Percentiles rank a stretch among this genome's conserved stretches.
Evolutionary conservation across 441 rosid genomes (phyloP).

Genomic region (Biscutella laevigata): DNA sequence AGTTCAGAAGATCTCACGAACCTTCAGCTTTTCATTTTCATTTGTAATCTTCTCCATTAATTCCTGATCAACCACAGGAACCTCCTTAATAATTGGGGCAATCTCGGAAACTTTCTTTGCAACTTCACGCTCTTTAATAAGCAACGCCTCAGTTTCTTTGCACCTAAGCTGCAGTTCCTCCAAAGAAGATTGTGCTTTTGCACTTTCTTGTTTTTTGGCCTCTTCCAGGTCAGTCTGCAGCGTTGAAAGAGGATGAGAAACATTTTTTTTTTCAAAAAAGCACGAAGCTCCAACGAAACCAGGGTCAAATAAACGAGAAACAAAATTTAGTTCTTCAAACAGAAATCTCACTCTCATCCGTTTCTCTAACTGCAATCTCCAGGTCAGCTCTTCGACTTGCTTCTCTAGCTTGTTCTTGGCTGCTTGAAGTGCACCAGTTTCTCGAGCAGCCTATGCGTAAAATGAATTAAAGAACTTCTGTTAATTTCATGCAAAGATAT

Average conservation of each 20-base stretch:
- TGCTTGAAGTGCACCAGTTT: constrained; percentile 98
- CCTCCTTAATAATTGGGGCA: constrained; percentile 73
- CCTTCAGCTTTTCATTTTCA: constrained; percentile 94
- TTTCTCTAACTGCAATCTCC: constrained; percentile 85
- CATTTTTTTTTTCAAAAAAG: background rate
- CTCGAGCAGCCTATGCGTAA: constrained; percentile 77
- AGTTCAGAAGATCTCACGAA: constrained; percentile 25
- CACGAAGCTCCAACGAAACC: background rate
- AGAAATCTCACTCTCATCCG: constrained; percentile 65
- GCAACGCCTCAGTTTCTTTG: constrained; percentile 74
- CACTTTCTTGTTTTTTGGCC: constrained; percentile 83
- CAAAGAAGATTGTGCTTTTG: constrained; percentile 69
- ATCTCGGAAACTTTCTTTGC: constrained; percentile 55
- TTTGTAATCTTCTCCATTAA: constrained; percentile 54
- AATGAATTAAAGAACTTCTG: background rate
- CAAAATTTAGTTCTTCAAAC: constrained; percentile 9
- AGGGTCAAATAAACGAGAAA: background rate
- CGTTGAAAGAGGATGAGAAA: constrained; percentile 2
- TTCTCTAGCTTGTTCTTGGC: constrained; percentile 93
- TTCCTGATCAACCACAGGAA: constrained; percentile 63
- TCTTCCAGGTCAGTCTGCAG: constrained; percentile 84
- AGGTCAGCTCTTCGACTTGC: constrained; percentile 92
- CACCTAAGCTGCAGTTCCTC: constrained; percentile 66
- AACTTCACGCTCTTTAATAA: constrained; percentile 65
- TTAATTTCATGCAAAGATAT: background rate